Evolutionary conservation across 2,329 filamentous ascomycete genomes (phyloP), one percentile per base, ranked within the genome.

Genomic region (Exophiala mesophila): DNA sequence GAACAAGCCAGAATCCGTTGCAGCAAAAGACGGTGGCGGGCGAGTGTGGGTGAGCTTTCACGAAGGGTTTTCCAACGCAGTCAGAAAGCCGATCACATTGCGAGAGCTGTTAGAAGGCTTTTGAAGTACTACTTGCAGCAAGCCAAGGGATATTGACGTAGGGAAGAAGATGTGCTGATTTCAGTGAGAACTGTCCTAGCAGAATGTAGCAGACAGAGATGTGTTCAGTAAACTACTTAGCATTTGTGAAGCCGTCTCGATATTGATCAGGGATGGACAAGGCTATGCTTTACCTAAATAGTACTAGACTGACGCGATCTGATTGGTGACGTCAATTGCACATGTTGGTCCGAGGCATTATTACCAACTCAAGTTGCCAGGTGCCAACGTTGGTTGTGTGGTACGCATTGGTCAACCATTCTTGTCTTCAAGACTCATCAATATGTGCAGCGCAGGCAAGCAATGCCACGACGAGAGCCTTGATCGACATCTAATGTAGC

Each of bases 1-100:
- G 10, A 39, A 19, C 13, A 44, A 31, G 5, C 55, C 56, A 41
- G 6, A 6, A 6, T 17, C 60, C 57, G 34, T 57, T 26, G 61
- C 13, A 24, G 23, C 26, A 30, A 29, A 16, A 62, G 57, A 28
- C 61, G 64, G 70, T 42, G 74, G 74, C 35, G 74, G 71, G 36
- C 77, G 82, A 55, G 83, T 89, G 3, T 95, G 88, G 88, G 80
- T 94, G 30, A 90, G 80, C 50, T 96, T 82, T 63, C 82, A 95
- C 57, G 89, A 96, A 67, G 89, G 89, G 0, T 81, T 88, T 60
- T 92, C 88, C 42, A 95, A 96, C 72, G 89, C 89, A 8, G 89
- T 96, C 47, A 76, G 85, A 62, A 95, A 94, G 63, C 86, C 88
- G 2, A 80, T 96, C 49, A 85, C 85, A 6, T 62, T 95, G 61